Evolutionary conservation across 192 early-diverging fungal genomes (phyloP), one percentile per base, ranked within the genome.

Genomic region (Coemansia sp.): DNA sequence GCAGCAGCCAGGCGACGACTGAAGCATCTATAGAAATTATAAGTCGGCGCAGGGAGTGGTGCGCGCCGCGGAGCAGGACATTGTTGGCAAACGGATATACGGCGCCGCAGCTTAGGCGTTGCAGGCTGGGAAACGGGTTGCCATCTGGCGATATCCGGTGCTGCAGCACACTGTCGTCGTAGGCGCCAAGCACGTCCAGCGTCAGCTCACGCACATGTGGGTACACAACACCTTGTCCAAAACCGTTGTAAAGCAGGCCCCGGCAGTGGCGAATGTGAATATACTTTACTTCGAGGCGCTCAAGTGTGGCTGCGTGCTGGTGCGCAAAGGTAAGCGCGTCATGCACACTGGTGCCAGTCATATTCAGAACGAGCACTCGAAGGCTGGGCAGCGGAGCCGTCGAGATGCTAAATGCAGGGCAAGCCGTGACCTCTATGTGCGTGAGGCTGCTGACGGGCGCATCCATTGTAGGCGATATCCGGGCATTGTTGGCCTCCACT

Each of bases 51-150:
- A 68, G 29, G 0, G 59, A 34, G 4, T 1, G 26, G 2, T 39
- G 53, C 0, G 51, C 44, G 1, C 66, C 50, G 26, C 59, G 34
- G 20, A 60, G 39, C 23, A 68, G 23, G 1, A 58, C 35, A 27
- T 42, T 40, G 20, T 68, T 55, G 10, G 66, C 31, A 36, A 68
- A 68, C 9, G 66, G 66, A 22, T 68, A 68, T 10, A 50, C 30
- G 14, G 46, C 49, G 31, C 31, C 32, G 41, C 66, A 68, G 27
- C 28, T 25, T 27, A 68, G 28, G 46, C 53, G 26, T 8, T 47
- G 25, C 3, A 68, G 54, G 5, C 10, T 31, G 19, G 66, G 66
- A 40, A 68, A 67, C 21, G 58, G 47, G 0, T 5, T 21, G 5
- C 48, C 53, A 5, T 10, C 5, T 4, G 39, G 23, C 2, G 44